Evolutionary conservation across 805 yeast species (phyloP), one percentile per base, ranked within the genome.

Genomic region (Candida sonorensis): DNA sequence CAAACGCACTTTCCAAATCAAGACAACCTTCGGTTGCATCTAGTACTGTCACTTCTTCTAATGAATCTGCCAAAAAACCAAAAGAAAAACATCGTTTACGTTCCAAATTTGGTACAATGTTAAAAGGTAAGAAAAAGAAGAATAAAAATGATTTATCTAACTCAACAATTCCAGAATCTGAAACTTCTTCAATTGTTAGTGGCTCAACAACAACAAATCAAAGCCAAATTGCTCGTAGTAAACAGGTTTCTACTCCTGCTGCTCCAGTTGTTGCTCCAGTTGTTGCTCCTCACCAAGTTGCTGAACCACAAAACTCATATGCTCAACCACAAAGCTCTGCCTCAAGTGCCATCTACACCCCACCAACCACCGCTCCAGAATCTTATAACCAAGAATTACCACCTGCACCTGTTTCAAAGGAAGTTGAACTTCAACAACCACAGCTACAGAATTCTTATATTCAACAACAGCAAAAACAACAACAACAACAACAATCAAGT

Each of bases 51-150:
- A 22, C 34, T 19, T 22, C 37, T 12, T 26, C 25, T 17, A 23
- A 42, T 13, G 20, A 29, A n/a, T 20, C 24, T 11, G 16, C 26
- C 6, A 40, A 40, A 14, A 18, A 16, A 22, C 44, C 37, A 11
- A 51, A 52, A 32, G 56, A 64, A 41, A 50, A 47, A 32, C 24
- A 55, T 28, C 68, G 66, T 28, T 55, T 83, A 46, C 75, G 74
- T 55, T 80, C 87, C 5, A 76, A 64, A 48, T 80, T 83, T 35
- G 94, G 94, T 8, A 79, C 92, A 1, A 72, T 83, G 40, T 76
- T 83, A 46, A 51, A 52, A 31, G 49, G 55, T 24, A 71, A 75
- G 42, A 78, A 73, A 53, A 76, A 74, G 47, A 64, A 66, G 40
- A 61, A 63, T 28, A 55, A 57, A 12, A 26, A 36, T 7, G 46